Evolutionary conservation across 2,329 filamentous ascomycete genomes (phyloP), one percentile per base, ranked within the genome.

Genomic region (Colletotrichum gigasporum): DNA sequence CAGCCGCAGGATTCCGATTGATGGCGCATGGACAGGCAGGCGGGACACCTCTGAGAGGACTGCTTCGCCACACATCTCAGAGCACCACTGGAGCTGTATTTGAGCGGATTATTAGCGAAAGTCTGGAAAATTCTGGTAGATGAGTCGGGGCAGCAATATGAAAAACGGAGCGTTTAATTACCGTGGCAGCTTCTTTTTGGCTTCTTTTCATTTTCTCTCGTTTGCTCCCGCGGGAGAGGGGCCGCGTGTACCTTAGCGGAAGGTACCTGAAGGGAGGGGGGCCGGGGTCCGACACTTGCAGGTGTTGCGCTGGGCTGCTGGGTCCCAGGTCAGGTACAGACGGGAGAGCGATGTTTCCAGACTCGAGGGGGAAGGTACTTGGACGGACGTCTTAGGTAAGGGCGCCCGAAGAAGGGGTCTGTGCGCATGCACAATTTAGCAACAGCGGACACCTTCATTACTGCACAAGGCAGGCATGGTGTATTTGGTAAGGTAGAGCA

Each of bases 161-260:
- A n/a, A n/a, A n/a, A n/a, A n/a, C n/a, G n/a, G n/a, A n/a, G 16
- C 16, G 7, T 35, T 37, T 37, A 30, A 35, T 44, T 44, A 8
- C 22, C 26, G 50, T 41, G 12, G 30, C 24, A 10, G 28, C 47
- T 51, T 51, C 50, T 41, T 42, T 41, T 54, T 60, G 32, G 45
- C 48, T 45, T 47, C 50, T 54, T 26, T 53, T 34, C 22, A 20
- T 14, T 26, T 60, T 47, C 48, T 24, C 58, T 61, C 50, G 50
- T 61, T 30, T 61, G 50, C 57, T 54, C 50, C 57, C 57, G 39
- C 18, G 22, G 44, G 14, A 10, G 48, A 50, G 57, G 39, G 57
- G 57, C 16, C 39, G 39, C 22, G 14, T 34, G 18, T 10, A 30
- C 18, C 18, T 51, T 12, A 35, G 26, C 20, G n/a, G n/a, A n/a